Evolutionary conservation across 2,329 filamentous ascomycete species (phyloP).

Genomic region (Chaetomiaceae sp.): DNA sequence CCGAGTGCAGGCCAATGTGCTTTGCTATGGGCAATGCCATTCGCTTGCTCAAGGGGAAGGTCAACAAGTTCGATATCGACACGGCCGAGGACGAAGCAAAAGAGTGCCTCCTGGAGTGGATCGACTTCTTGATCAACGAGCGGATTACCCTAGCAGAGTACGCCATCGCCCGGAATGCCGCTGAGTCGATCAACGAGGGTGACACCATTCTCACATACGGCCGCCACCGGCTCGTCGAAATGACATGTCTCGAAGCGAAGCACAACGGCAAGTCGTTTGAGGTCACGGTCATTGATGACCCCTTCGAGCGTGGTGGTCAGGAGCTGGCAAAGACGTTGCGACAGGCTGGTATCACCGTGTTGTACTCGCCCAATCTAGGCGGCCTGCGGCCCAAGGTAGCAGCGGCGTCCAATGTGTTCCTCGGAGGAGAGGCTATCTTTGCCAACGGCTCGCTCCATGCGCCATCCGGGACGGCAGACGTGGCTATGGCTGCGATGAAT

Average conservation of each 20-base stretch:
- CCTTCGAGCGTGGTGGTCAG: slow-evolving; percentile 49
- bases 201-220: slow-evolving; percentile 85
- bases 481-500: slow-evolving; percentile 77
- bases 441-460: slow-evolving; percentile 90
- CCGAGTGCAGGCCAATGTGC: slow-evolving; percentile 89
- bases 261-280: slow-evolving; percentile 68
- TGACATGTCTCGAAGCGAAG: slow-evolving; percentile 70
- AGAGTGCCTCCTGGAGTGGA: slow-evolving; percentile 68
- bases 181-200: slow-evolving; percentile 69
- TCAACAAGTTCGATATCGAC: slow-evolving; percentile 85
- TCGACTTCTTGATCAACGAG: slow-evolving; percentile 87
- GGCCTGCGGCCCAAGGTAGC: slow-evolving; percentile 71
- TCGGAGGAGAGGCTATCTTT: slow-evolving; percentile 92
- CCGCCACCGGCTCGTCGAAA: slow-evolving; percentile 80
- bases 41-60: slow-evolving; percentile 86
- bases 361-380: slow-evolving; percentile 73
- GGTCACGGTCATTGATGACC: slow-evolving; percentile 77
- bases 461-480: slow-evolving; percentile 77
- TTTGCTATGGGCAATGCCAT: slow-evolving; percentile 98
- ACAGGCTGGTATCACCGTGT: slow-evolving; percentile 66
- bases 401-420: slow-evolving; percentile 63
- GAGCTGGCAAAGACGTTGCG: slow-evolving; percentile 64
- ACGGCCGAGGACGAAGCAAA: slow-evolving; percentile 79
- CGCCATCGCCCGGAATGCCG: slow-evolving; percentile 74
- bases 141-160: slow-evolving; percentile 82